Evolutionary conservation across 805 yeast species (phyloP), one percentile per base, ranked within the genome.

Genomic region (Cyberlindnera japonica): DNA sequence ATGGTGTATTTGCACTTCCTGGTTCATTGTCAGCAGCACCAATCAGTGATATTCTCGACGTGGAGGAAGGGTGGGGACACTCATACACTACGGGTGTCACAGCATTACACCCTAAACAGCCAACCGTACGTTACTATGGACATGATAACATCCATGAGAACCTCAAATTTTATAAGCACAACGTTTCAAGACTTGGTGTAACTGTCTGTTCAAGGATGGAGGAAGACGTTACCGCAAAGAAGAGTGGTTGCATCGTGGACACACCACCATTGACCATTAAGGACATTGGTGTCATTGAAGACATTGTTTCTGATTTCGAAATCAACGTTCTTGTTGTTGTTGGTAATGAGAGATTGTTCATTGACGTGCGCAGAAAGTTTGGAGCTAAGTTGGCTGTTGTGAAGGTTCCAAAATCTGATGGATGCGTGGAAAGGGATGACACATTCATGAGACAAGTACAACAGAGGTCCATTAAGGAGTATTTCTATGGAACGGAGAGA

Each of bases 1-100:
- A 74, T 30, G 86, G 89, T 4, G 81, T 79, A 1, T 80, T 81
- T 49, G 65, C 85, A 1, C 69, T 84, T 9, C 97, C 97, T 0
- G 97, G 99, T 1, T 76, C 88, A 4, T 46, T 93, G 5, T 72
- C 89, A 0, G 96, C 96, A 0, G 81, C 95, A 0, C 85, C 95
- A 0, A 71, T 90, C 12, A 79, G 89, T 31, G 96, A 87, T 54
- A 65, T 79, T 28, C 67, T 90, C 25, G 96, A 93, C 53, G 76
- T 85, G 15, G 91, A 86, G 53, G 73, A 76, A 16, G 74, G 75
- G 2, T 83, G 95, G 68, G 96, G 95, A 46, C 86, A 87, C 35
- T 77, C 84, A 18, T 70, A 79, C 45, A 77, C 89, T 1, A 79
- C 86, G 10, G 93, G 95, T 31, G 78, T 86, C 1, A 79, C 90